A percentile compares a stretch with the other conserved stretches of the same genome.
These are phyloP conservation scores for Chaetomium cochliodes DNA, from an alignment of 495 filamentous ascomycete species.

Conservation along the genomic window DNA sequence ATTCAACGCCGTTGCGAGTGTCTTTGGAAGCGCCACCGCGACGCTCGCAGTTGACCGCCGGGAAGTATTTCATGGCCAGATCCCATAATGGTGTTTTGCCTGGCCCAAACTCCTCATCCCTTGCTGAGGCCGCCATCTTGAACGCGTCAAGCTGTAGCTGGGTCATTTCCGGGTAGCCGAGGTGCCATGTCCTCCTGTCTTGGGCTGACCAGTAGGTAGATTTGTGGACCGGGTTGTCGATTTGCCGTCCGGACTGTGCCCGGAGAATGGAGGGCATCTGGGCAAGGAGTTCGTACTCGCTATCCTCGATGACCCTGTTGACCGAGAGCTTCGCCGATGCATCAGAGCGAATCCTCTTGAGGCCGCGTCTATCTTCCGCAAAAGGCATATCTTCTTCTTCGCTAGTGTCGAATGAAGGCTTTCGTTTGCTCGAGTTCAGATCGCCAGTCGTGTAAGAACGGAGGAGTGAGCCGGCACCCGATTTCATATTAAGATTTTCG, in stretches of 20 bases:
- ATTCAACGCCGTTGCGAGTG: neutral
- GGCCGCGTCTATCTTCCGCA: slow-evolving; percentile 34
- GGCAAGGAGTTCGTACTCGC: slow-evolving; percentile 41
- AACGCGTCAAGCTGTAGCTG: slow-evolving; percentile 50
- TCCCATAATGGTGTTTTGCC: slow-evolving; percentile 46
- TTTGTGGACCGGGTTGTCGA: slow-evolving; percentile 50
- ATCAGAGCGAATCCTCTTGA: slow-evolving; percentile 50
- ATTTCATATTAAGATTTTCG: slow-evolving; percentile 46
- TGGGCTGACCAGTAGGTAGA: slow-evolving; percentile 51
- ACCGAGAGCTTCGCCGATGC: slow-evolving; percentile 21
- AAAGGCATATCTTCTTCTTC: slow-evolving; percentile 35
- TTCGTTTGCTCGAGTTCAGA: slow-evolving; percentile 47
- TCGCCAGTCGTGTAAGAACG: slow-evolving; percentile 29
- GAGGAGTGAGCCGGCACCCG: slow-evolving; percentile 30
- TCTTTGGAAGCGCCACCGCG: slow-evolving; percentile 2
- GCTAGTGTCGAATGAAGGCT: slow-evolving; percentile 39
- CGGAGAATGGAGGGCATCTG: slow-evolving; percentile 39
- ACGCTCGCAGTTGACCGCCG: slow-evolving; percentile 31
- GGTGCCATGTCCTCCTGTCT: slow-evolving; percentile 51
- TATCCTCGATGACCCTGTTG: slow-evolving; percentile 21
- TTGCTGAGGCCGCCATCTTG: slow-evolving; percentile 39
- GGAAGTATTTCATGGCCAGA: slow-evolving; percentile 51
- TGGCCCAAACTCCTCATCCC: slow-evolving; percentile 48
- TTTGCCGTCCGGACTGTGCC: slow-evolving; percentile 44
- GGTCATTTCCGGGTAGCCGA: slow-evolving; percentile 56